Base-by-base conservation (phyloP, 805 yeast species). In the Monosporozyma unispora region DNA sequence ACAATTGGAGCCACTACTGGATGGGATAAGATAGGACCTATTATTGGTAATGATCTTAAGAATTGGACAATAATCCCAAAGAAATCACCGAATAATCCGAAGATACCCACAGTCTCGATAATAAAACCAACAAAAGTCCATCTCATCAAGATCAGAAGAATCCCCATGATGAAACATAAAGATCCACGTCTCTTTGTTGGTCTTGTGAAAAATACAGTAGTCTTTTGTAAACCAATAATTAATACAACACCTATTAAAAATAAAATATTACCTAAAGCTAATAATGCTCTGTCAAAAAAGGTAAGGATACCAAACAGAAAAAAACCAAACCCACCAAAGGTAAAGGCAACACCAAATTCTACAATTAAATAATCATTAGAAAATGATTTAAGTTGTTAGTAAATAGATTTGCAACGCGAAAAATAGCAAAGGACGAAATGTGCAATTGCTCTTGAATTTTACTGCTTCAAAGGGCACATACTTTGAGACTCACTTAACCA, bases 311-410 rank as follows among this genome's bases (percentile, higher is more conserved):
- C 99, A 19, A 91, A 71, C 4, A 87, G 60, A 66, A 93, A 85
- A 62, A 88, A 82, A 23, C 85, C 61, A 45, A 83, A 77, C 8
- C 82, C 96, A 31, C 84, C 85, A 16, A 95, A 89, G 3, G 96
- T 87, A 73, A 89, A 84, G 2, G 87, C 96, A 18, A 87, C 96
- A 35, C 98, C 98, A 60, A 84, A 81, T 68, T 89, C 96, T 87
- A 52, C 25, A 50, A 3, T n/a, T 4, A 16, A 18, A 4, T 19
- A 18, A 39, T 39, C 42, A 39, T 31, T 4, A 31, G 35, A 39
- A 3, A 39, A 18, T 8, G 39, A 35, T 35, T 18, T 21, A n/a
- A 10, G 16, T 42, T 42, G 37, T 39, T 39, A 39, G 42, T 39
- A 39, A 39, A 39, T 4, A 10, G 16, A 21, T 35, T 18, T 35